Conservation (phyloP, 1,284 basidiomycete species). For the Rhodotorula sp. region DNA sequence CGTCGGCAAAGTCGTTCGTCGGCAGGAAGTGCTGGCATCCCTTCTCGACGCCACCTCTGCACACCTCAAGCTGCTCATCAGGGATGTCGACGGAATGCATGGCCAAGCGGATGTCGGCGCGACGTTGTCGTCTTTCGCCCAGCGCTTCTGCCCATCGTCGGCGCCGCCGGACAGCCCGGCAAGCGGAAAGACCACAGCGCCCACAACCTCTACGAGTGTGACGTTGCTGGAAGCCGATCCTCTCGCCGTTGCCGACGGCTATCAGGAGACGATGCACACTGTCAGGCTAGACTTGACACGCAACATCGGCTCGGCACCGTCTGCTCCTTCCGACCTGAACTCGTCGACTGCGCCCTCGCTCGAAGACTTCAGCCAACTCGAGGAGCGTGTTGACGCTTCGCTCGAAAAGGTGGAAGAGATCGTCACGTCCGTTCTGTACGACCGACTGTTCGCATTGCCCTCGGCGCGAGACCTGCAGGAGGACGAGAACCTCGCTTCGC, state of each 20-base stretch:
- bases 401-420: slow-evolving; percentile 39
- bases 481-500: slow-evolving; percentile 80
- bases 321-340: not conserved
- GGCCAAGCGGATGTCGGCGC: slow-evolving; percentile 15
- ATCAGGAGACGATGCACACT: slow-evolving; percentile 27
- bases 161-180: not conserved
- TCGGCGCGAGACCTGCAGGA: slow-evolving; percentile 76
- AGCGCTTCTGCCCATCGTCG: slow-evolving; percentile 12
- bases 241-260: slow-evolving; percentile 16
- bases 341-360: not conserved
- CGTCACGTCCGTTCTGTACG: slow-evolving; percentile 33
- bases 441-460: slow-evolving; percentile 60
- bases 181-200: not conserved
- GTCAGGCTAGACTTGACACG: slow-evolving; percentile 24
- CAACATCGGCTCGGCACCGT: slow-evolving; percentile 15
- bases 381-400: slow-evolving; percentile 33
- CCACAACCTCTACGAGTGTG: not conserved
- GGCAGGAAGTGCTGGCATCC: slow-evolving; percentile 16
- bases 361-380: slow-evolving; percentile 30
- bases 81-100: slow-evolving; percentile 1
- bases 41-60: slow-evolving; percentile 4
- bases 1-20: slow-evolving; percentile 20
- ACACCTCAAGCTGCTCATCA: not conserved
- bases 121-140: slow-evolving; percentile 19
- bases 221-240: not conserved